Percentiles rank a stretch among this genome's conserved stretches.
phyloP scores from a whole-genome alignment of 106 monocot genomes.

The Posidonia australis region DNA sequence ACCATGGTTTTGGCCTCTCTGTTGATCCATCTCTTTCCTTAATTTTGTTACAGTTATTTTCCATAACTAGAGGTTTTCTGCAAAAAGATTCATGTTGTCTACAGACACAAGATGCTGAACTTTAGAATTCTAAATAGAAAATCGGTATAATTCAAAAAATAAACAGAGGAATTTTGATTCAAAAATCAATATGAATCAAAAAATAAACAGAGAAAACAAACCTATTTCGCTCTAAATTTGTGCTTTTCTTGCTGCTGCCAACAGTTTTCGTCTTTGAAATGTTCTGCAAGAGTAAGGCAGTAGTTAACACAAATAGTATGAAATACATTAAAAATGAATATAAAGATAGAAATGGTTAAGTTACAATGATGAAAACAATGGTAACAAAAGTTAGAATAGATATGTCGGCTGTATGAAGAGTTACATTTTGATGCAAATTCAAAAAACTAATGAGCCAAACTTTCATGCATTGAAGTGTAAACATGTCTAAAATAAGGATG shows the following conservation, averaged over 20 bases:
- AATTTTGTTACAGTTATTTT: not conserved
- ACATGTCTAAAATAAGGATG: not conserved
- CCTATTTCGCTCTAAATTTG: conserved; percentile 27
- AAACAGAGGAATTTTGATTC: not conserved
- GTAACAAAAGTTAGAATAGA: too few species aligned
- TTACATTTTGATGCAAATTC: not conserved
- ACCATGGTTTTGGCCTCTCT: conserved; percentile 2
- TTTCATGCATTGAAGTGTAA: not conserved
- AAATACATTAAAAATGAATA: not conserved
- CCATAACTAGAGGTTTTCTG: not conserved
- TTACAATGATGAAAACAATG: not conserved
- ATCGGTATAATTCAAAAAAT: not conserved
- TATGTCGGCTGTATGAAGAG: too few species aligned
- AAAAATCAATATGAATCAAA: not conserved
- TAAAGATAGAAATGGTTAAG: not conserved
- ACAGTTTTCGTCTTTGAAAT: conserved; percentile 19
- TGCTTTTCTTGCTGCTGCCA: conserved; percentile 16
- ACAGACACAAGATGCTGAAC: not conserved
- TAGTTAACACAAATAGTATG: not conserved
- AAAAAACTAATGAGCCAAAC: not conserved
- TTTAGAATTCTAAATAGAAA: not conserved
- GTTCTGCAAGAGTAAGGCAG: conserved; percentile 14
- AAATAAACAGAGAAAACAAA: conserved; percentile 3
- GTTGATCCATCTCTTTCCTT: not conserved
- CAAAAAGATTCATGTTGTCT: not conserved